Percentiles rank a stretch among this genome's conserved stretches.
These are phyloP conservation scores for Penicillium angulare DNA, from an alignment of 495 filamentous ascomycete species.

Conservation along the genomic window DNA sequence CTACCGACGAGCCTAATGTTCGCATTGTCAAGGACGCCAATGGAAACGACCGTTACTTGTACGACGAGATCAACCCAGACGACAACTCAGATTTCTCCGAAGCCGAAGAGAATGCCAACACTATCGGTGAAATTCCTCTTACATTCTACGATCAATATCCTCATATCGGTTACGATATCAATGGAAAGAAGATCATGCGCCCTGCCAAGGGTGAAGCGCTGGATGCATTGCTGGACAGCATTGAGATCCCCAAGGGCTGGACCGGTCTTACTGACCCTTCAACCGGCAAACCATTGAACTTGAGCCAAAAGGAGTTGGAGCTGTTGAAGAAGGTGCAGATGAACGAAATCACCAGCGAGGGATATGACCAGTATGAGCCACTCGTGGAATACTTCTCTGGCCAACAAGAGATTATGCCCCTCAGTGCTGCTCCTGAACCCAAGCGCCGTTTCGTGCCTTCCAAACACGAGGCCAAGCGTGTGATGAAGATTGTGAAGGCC, in stretches of 20 bases:
- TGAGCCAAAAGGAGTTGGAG: conserved; percentile 86
- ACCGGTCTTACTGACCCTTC: conserved; percentile 91
- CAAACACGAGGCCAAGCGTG: conserved; percentile 94
- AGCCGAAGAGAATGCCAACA: conserved; percentile 74
- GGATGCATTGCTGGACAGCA: conserved; percentile 91
- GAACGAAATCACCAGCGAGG: conserved; percentile 83
- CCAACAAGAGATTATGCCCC: conserved; percentile 86
- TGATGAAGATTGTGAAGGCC: conserved; percentile 97
- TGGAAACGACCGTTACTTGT: conserved; percentile 72
- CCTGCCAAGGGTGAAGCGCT: conserved; percentile 92
- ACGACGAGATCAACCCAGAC: conserved; percentile 87
- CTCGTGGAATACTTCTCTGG: conserved; percentile 91
- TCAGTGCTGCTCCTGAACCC: conserved; percentile 91
- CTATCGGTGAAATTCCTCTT: conserved; percentile 91
- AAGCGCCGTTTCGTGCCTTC: conserved; percentile 95
- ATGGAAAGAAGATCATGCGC: conserved; percentile 95
- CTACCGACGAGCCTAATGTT: conserved; percentile 36
- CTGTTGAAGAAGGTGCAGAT: conserved; percentile 84
- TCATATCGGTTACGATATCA: conserved; percentile 98
- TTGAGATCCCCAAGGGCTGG: conserved; percentile 98
- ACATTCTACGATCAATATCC: conserved; percentile 96
- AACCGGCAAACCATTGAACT: conserved; percentile 85
- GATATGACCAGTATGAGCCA: conserved; percentile 89
- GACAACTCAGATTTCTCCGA: conserved; percentile 96
- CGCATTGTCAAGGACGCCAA: conserved; percentile 64